phyloP scores from a whole-genome alignment of 2,329 filamentous ascomycete species.

The Venturia effusa region DNA sequence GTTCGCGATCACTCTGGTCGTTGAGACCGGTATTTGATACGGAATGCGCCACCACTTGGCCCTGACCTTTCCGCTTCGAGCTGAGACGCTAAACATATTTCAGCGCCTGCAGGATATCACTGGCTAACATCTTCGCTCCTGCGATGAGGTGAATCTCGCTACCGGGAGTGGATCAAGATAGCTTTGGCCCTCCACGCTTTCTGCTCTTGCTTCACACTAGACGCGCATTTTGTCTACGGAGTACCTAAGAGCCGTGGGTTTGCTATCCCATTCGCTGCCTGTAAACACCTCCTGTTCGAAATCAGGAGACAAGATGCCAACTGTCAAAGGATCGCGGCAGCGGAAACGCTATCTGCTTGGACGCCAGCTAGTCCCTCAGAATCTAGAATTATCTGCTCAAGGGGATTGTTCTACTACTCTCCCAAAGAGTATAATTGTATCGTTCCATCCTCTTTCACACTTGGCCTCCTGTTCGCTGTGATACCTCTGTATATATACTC shows the following conservation, averaged over 20 bases:
- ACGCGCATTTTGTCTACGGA: background rate
- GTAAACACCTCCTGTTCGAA: constrained; percentile 1
- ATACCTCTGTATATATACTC: background rate
- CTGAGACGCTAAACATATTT: constrained; percentile 1
- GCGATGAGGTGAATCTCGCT: background rate
- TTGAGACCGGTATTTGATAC: background rate
- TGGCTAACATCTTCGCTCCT: background rate
- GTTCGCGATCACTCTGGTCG: background rate
- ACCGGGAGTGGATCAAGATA: background rate
- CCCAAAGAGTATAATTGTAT: background rate
- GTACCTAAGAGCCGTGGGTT: background rate
- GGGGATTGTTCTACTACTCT: background rate
- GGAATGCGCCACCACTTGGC: background rate
- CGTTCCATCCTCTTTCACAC: background rate
- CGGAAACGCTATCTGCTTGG: constrained; percentile 2
- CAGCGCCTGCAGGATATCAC: background rate
- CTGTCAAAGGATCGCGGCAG: constrained; percentile 1
- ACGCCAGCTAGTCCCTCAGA: background rate
- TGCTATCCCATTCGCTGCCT: background rate
- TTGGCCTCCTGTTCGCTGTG: background rate
- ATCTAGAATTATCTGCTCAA: background rate
- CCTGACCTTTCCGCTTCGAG: background rate
- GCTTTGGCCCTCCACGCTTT: background rate
- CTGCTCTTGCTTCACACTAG: background rate
- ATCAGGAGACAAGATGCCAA: background rate